Percentiles rank a stretch among this genome's conserved stretches.
These are phyloP conservation scores for Heliosperma pusillum DNA, from an alignment of 148 eudicot genomes.

Conservation along the genomic window DNA sequence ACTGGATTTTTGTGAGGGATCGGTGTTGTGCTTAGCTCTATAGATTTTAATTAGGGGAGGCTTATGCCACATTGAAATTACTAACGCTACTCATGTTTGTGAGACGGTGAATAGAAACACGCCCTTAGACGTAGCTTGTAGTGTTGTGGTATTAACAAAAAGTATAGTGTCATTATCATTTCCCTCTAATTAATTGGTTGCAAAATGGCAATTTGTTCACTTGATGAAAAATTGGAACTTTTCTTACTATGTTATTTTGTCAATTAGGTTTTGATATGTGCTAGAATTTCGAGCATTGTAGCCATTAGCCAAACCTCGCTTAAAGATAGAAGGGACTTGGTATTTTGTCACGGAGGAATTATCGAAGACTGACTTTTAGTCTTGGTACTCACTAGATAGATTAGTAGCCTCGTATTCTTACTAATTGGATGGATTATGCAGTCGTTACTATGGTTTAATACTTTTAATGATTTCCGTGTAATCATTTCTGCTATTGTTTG, in stretches of 20 bases:
- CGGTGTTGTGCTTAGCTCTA: not conserved
- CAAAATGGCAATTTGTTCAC: not conserved
- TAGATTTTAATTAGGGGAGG: no score
- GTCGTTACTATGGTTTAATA: no score
- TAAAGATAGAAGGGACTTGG: not conserved
- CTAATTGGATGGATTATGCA: no score
- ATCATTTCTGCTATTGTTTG: not conserved
- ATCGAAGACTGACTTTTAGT: no score
- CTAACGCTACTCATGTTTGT: no score
- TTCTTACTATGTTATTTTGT: not conserved
- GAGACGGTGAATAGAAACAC: no score
- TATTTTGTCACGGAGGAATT: not conserved
- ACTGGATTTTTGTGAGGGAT: not conserved
- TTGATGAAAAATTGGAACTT: not conserved
- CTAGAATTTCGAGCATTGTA: not conserved
- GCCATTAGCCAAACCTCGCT: not conserved
- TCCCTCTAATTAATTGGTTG: constrained; percentile 4
- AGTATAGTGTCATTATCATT: no score
- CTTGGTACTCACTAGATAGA: no score
- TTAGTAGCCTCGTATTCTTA: no score
- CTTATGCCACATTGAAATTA: no score
- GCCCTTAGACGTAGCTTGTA: no score
- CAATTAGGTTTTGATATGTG: not conserved
- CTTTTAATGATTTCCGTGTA: not conserved
- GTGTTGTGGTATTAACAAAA: no score